Percentiles rank a stretch among this genome's conserved stretches.
Conservation (phyloP, 2,329 filamentous ascomycete species). For the Didymella pinodella region DNA sequence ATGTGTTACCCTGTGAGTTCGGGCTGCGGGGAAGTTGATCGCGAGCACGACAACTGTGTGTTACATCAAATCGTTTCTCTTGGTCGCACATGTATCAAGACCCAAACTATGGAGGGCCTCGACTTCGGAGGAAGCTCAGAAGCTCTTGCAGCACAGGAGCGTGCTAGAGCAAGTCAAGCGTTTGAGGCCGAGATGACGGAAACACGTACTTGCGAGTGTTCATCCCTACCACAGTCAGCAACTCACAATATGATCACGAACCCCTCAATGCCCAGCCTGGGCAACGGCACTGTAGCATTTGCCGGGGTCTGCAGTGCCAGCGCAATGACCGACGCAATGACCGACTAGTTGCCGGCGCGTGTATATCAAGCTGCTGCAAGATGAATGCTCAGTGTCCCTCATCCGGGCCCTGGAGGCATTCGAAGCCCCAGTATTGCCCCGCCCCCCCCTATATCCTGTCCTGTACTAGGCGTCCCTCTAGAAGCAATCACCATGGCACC, state of each 20-base stretch:
- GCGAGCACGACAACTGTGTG: slow-evolving; percentile 1
- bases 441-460: neutral
- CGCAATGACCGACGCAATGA: slow-evolving; percentile 7
- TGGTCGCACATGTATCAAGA: too few species aligned
- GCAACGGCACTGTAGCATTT: slow-evolving; percentile 17
- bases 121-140: neutral
- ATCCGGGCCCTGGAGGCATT: neutral
- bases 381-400: neutral
- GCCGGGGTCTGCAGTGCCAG: slow-evolving; percentile 11
- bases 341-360: slow-evolving; percentile 12
- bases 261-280: slow-evolving; percentile 38
- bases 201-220: neutral
- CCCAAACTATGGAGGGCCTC: too few species aligned
- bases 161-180: neutral
- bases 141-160: neutral
- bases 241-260: slow-evolving; percentile 7
- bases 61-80: neutral
- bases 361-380: slow-evolving; percentile 2
- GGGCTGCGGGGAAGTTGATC: slow-evolving; percentile 15
- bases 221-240: neutral
- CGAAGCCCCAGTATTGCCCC: neutral
- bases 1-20: neutral
- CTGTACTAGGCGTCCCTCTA: neutral
- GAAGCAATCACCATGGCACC: slow-evolving; percentile 34
- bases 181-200: neutral